These are phyloP conservation scores for Herpotrichia juniperi DNA, from an alignment of 2,329 filamentous ascomycete genomes.

Conservation along the genomic window DNA sequence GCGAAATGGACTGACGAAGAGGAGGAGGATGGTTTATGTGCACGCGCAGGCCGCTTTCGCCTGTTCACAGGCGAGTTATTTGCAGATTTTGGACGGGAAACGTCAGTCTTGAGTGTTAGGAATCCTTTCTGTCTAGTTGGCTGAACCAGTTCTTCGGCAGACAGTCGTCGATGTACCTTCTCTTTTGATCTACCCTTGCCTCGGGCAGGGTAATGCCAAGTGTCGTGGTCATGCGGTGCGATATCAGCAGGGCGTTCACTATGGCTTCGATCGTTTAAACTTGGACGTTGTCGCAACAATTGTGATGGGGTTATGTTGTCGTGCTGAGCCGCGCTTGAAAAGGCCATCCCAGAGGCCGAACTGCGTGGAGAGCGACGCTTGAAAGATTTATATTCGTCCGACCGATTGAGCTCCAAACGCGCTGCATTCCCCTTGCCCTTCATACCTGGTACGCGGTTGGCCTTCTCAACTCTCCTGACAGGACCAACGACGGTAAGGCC, in stretches of 20 bases:
- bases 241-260: conserved; percentile 1
- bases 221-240: conserved; percentile 6
- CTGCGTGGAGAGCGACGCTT: conserved; percentile 18
- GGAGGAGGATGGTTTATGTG: conserved; percentile 13
- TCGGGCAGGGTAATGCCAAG: conserved; percentile 16
- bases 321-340: not conserved
- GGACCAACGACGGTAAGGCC: conserved; percentile 35
- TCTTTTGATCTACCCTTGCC: conserved; percentile 1
- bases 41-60: conserved; percentile 19
- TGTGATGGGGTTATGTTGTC: not conserved
- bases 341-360: conserved; percentile 5
- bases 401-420: conserved; percentile 23
- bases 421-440: conserved; percentile 12
- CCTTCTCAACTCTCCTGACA: conserved; percentile 27
- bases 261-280: not conserved
- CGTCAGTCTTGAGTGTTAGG: conserved; percentile 26
- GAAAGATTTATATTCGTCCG: conserved; percentile 33
- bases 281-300: not conserved
- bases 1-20: conserved; percentile 14
- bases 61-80: conserved; percentile 25
- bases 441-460: conserved; percentile 9
- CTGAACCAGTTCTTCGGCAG: conserved; percentile 13
- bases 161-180: conserved; percentile 11
- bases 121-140: conserved; percentile 11
- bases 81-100: conserved; percentile 25